Evolutionary conservation across 495 filamentous ascomycete species (phyloP), one percentile per base, ranked within the genome.

Genomic region (Polyplosphaeria fusca): DNA sequence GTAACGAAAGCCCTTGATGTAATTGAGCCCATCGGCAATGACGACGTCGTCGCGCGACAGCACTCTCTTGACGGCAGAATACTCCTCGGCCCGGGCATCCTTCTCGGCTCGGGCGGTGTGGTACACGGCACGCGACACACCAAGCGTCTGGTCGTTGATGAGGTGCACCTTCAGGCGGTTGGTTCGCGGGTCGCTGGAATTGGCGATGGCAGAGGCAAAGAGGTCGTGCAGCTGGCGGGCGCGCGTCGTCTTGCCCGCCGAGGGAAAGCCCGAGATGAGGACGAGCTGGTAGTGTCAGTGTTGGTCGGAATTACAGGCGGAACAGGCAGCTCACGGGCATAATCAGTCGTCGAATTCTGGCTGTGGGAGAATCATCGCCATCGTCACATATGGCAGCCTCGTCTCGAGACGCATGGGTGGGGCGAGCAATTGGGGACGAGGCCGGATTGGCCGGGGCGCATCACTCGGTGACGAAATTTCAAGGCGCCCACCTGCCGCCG

Each of bases 1-100:
- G 70, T 98, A 98, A 38, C 93, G 79, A 77, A 87, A 96, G 20
- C 93, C 93, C 71, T 98, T 98, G 73, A 98, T 98, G 73, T 97
- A 97, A 67, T 97, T 96, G 67, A 91, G 79, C 5, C 86, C 87
- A 71, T 96, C 91, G 5, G 91, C 79, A 41, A 98, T 82, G 53
- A 97, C 90, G 55, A 98, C 84, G 62, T 87, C 88, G 61, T 90
- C 85, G 24, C 80, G 79, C 18, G 80, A 81, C 24, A 98, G 78
- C 32, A 80, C 78, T 32, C 93, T 82, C 76, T 96, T 96, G 25
- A 95, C 82, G 38, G 91, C 88, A 24, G 84, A 87, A 68, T 87
- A 93, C 27, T 87, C 79, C 12, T 88, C 79, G 2, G 90, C 92
- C n/a, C 93, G 84, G 1, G 90, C 89, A 69, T 94, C 86, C 70